Conservation (phyloP, 2,329 filamentous ascomycete species). For the Fusarium lyarnte region DNA sequence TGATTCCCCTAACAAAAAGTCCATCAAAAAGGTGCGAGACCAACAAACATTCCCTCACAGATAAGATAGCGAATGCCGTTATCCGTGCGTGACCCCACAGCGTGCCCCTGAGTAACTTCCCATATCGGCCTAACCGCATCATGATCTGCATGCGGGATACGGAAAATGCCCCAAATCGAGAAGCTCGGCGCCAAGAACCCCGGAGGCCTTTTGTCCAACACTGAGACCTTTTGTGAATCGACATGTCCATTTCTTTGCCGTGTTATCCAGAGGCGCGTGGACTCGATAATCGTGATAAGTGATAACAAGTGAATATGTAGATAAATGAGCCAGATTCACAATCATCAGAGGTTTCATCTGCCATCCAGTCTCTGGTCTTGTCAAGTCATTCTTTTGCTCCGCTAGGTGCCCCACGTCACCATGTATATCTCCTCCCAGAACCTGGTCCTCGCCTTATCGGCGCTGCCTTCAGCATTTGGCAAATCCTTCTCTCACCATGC, state of each 20-base stretch:
- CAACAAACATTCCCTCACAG: not conserved
- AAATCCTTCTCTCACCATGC: constrained; percentile 23
- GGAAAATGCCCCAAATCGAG: constrained; percentile 17
- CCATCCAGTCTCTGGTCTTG: not conserved
- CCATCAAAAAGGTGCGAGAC: not conserved
- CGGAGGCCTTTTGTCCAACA: constrained; percentile 14
- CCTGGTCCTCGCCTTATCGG: constrained; percentile 6
- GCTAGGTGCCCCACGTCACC: not conserved
- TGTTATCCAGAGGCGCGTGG: constrained; percentile 16
- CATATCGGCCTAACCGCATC: not conserved
- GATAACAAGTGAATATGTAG: not conserved
- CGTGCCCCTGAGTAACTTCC: constrained; percentile 9
- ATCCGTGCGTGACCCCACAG: constrained; percentile 8
- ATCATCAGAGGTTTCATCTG: not conserved
- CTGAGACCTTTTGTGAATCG: not conserved
- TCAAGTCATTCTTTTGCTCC: not conserved
- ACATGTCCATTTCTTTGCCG: constrained; percentile 14
- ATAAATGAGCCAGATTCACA: not conserved
- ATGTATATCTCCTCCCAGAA: constrained; percentile 18
- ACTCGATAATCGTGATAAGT: not conserved
- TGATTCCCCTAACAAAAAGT: not conserved
- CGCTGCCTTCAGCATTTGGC: not conserved
- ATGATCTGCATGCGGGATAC: constrained; percentile 12
- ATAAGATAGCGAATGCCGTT: constrained; percentile 7
- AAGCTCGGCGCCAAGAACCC: constrained; percentile 18